phyloP scores from a whole-genome alignment of 2,329 filamentous ascomycete species.

The Coniochaeta sp. region DNA sequence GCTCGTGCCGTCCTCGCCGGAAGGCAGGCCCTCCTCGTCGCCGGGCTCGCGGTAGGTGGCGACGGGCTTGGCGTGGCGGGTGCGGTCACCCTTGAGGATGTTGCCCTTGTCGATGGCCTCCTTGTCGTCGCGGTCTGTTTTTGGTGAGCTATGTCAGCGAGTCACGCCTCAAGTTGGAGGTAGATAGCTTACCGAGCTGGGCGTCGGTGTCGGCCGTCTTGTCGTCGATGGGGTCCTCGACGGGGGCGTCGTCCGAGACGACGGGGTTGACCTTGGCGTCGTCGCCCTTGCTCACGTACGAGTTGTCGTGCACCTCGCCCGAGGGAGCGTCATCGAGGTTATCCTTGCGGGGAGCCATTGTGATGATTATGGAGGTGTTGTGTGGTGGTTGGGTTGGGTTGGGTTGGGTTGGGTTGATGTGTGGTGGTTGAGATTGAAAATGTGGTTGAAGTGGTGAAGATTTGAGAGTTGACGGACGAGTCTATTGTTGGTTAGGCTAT shows the following conservation, averaged over 20 bases:
- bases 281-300: conserved; percentile 8
- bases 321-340: conserved; percentile 8
- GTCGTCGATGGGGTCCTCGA: conserved; percentile 9
- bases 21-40: conserved; percentile 17
- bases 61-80: conserved; percentile 17
- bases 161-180: no score
- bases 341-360: conserved; percentile 3
- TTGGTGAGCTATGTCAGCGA: neutral
- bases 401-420: neutral
- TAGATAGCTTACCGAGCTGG: conserved; percentile 11
- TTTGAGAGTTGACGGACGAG: neutral
- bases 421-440: neutral
- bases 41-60: conserved; percentile 19
- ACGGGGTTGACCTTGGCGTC: conserved; percentile 11
- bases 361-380: no score
- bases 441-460: neutral
- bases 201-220: conserved; percentile 10
- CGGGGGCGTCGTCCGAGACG: conserved; percentile 8
- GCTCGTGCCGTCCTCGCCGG: neutral
- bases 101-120: conserved; percentile 24
- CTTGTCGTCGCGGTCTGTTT: conserved; percentile 20
- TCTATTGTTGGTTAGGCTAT: no score
- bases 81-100: conserved; percentile 18
- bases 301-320: conserved; percentile 11
- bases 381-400: no score